These are phyloP conservation scores for Gnaphalium uliginosum DNA, from an alignment of 129 eudicot genomes.

Conservation along the genomic window DNA sequence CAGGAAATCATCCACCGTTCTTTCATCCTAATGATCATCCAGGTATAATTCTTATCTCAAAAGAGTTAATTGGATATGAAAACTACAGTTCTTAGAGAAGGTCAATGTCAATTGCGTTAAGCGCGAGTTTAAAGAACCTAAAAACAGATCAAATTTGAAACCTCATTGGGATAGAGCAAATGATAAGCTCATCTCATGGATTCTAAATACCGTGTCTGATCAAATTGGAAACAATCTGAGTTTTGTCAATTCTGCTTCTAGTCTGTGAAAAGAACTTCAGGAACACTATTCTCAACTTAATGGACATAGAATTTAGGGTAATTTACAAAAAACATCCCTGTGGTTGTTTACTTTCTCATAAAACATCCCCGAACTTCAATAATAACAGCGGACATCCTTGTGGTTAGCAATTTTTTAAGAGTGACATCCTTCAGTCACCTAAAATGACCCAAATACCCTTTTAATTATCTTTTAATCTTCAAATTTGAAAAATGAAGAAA, in stretches of 20 bases:
- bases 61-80: neutral
- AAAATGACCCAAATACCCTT: no score
- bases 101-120: neutral
- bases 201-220: neutral
- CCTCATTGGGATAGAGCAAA: neutral
- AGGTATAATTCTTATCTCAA: neutral
- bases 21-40: neutral
- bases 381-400: no score
- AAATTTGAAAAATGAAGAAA: no score
- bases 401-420: no score
- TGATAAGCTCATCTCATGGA: neutral
- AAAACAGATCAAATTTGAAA: neutral
- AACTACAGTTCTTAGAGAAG: neutral
- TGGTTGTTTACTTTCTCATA: no score
- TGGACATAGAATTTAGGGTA: no score
- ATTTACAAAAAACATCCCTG: no score
- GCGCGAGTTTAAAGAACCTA: neutral
- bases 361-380: no score
- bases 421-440: no score
- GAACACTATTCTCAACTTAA: neutral
- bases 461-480: no score
- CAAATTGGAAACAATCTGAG: neutral
- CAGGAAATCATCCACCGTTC: neutral
- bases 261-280: neutral
- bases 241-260: neutral